phyloP scores from a whole-genome alignment of 2,329 filamentous ascomycete species.

The Ilyonectria robusta region DNA sequence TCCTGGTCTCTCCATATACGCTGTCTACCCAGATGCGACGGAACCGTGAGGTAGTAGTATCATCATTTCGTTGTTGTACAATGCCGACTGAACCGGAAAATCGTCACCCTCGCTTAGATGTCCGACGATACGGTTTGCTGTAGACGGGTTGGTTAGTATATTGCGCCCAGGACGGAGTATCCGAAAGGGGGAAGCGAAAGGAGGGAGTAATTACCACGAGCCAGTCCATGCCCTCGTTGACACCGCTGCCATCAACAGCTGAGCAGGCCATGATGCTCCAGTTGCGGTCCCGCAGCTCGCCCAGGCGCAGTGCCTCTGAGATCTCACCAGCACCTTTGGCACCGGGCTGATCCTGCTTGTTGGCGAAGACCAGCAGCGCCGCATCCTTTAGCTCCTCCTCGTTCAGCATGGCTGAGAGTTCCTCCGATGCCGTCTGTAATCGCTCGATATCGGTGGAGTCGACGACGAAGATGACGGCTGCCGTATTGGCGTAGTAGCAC shows the following conservation, averaged over 20 bases:
- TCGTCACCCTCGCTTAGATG: constrained; percentile 38
- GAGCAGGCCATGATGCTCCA: constrained; percentile 99
- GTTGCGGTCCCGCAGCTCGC: constrained; percentile 94
- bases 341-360: constrained; percentile 98
- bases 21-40: constrained; percentile 48
- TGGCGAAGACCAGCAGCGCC: constrained; percentile 93
- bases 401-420: constrained; percentile 94
- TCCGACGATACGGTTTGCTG: constrained; percentile 57
- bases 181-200: background rate
- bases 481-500: constrained; percentile 99
- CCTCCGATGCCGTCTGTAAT: constrained; percentile 91
- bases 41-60: constrained; percentile 46
- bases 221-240: constrained; percentile 99
- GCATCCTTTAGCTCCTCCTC: constrained; percentile 97
- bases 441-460: constrained; percentile 98
- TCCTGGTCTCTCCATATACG: constrained; percentile 40
- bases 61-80: constrained; percentile 54
- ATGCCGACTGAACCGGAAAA: constrained; percentile 40
- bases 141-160: constrained; percentile 24
- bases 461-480: constrained; percentile 98
- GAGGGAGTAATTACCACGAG: constrained; percentile 78
- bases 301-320: constrained; percentile 90
- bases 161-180: background rate
- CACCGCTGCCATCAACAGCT: constrained; percentile 93
- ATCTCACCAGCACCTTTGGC: constrained; percentile 98